Percentiles rank a stretch among this genome's conserved stretches.
phyloP scores from a whole-genome alignment of 1,284 basidiomycete genomes.

The Ceratobasidium sp. region DNA sequence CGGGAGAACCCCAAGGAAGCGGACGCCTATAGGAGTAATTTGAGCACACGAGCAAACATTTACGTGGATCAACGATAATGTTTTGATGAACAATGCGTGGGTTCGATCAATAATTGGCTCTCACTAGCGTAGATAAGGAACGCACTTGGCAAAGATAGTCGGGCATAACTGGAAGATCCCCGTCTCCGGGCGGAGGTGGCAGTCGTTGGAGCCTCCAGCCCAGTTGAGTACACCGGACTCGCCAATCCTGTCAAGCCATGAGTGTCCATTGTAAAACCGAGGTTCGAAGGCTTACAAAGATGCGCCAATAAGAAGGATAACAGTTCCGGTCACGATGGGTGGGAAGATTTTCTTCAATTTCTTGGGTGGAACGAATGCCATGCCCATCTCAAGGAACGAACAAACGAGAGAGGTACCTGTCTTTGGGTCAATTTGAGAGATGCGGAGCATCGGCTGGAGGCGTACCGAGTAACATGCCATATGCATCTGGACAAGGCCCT shows the following conservation, averaged over 20 bases:
- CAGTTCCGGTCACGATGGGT: conserved; percentile 79
- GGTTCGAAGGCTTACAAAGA: conserved; percentile 47
- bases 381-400: conserved; percentile 77
- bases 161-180: conserved; percentile 76
- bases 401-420: conserved; percentile 78
- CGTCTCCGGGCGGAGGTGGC: conserved; percentile 61
- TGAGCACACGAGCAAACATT: conserved; percentile 14
- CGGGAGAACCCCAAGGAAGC: conserved; percentile 73
- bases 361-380: conserved; percentile 58
- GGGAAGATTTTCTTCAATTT: conserved; percentile 75
- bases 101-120: no score
- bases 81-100: no score
- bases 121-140: conserved; percentile 42
- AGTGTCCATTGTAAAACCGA: conserved; percentile 47
- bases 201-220: conserved; percentile 81
- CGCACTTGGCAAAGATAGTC: conserved; percentile 58
- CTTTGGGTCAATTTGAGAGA: background rate
- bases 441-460: conserved; percentile 11
- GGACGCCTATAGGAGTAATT: background rate
- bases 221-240: conserved; percentile 77
- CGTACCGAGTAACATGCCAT: conserved; percentile 74
- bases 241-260: conserved; percentile 52
- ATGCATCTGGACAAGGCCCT: conserved; percentile 77
- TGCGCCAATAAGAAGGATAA: conserved; percentile 78
- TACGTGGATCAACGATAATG: conserved; percentile 36